Evolutionary conservation across 1,284 basidiomycete genomes (phyloP).

Genomic region (Marasmius tenuissimus): DNA sequence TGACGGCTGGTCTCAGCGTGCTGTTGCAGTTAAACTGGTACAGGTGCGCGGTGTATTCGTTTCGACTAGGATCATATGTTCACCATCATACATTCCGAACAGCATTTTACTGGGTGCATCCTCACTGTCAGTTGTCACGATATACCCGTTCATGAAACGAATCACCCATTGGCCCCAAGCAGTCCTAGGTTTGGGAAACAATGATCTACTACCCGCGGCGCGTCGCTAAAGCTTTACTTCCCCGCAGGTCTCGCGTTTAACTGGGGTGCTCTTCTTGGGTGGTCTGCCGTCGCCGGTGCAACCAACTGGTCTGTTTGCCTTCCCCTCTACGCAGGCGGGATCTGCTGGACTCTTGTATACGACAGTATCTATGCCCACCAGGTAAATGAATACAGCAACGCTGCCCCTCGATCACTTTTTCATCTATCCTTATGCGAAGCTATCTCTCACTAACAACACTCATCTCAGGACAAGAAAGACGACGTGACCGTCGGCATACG

Average conservation of each 20-base stretch:
- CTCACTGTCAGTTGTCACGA: slow-evolving; percentile 82
- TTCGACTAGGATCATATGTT: not conserved
- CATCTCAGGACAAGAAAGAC: slow-evolving; percentile 83
- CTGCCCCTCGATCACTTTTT: not conserved
- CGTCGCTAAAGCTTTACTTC: not conserved
- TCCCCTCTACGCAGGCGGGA: slow-evolving; percentile 88
- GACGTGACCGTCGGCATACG: slow-evolving; percentile 89
- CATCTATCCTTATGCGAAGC: slow-evolving; percentile 4
- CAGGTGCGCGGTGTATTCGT: slow-evolving; percentile 54
- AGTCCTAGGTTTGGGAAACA: slow-evolving; percentile 76
- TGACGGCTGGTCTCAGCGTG: slow-evolving; percentile 85
- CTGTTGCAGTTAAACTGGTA: slow-evolving; percentile 94
- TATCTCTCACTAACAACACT: slow-evolving; percentile 3
- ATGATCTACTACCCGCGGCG: not conserved
- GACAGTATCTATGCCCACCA: slow-evolving; percentile 99
- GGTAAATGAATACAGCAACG: slow-evolving; percentile 38
- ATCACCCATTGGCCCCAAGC: slow-evolving; percentile 97
- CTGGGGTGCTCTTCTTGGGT: slow-evolving; percentile 96
- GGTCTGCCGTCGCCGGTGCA: slow-evolving; percentile 87
- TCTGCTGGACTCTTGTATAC: slow-evolving; percentile 95
- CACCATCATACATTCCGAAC: not conserved
- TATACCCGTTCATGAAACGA: slow-evolving; percentile 98
- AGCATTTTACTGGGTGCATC: slow-evolving; percentile 92
- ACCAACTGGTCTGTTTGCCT: slow-evolving; percentile 84
- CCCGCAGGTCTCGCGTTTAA: slow-evolving; percentile 87